phyloP scores from a whole-genome alignment of 768 basidiomycete genomes.

The Myochromella boudieri region DNA sequence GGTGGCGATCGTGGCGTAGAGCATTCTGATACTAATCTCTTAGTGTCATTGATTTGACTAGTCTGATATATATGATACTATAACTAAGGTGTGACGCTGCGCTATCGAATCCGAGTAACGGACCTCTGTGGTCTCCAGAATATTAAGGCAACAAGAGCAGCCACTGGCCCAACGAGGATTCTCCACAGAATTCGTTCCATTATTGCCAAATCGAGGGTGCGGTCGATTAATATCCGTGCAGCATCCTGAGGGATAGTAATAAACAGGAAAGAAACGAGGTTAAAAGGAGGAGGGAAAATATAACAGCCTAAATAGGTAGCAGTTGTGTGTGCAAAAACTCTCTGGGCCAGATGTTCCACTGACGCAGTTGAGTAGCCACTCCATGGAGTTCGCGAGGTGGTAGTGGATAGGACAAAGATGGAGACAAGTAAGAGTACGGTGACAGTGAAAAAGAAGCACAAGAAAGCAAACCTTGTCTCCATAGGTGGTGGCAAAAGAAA shows the following conservation, averaged over 20 bases:
- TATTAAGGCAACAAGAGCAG: constrained; percentile 21
- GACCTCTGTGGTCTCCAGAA: constrained; percentile 5
- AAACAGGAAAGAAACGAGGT: constrained; percentile 34
- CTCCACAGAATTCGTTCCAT: constrained; percentile 42
- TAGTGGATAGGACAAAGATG: constrained; percentile 31
- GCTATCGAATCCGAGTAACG: no score
- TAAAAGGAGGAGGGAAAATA: constrained; percentile 53
- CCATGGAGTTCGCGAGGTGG: constrained; percentile 31
- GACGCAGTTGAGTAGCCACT: constrained; percentile 44
- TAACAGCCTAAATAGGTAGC: constrained; percentile 34
- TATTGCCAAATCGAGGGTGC: constrained; percentile 7
- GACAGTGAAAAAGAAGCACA: constrained; percentile 33
- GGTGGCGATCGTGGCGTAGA: no score
- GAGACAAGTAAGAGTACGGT: constrained; percentile 34
- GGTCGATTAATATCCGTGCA: constrained; percentile 20
- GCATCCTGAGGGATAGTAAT: constrained; percentile 20
- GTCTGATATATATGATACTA: no score
- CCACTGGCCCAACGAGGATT: constrained; percentile 38
- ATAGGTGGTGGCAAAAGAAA: constrained; percentile 35
- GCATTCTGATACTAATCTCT: no score
- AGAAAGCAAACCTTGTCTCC: constrained; percentile 44
- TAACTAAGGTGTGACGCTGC: no score
- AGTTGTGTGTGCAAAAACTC: constrained; percentile 35
- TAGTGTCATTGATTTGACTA: no score
- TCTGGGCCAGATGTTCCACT: constrained; percentile 47